Evolutionary conservation across 345 rosid genomes (phyloP).

Genomic region (Brassica cretica): DNA sequence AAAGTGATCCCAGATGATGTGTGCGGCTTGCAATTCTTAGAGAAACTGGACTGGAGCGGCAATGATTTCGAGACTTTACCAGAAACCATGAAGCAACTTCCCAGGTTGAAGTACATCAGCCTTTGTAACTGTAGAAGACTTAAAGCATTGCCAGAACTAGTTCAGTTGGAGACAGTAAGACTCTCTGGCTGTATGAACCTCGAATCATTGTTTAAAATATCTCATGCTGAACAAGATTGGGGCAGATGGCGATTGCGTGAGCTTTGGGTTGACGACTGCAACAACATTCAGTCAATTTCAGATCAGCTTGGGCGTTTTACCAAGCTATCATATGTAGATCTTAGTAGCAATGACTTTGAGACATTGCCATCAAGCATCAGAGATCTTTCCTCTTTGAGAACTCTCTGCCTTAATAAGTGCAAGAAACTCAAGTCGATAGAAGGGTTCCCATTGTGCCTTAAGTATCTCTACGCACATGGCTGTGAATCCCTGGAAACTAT

Average conservation of each 20-base stretch:
- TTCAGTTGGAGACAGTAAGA: not conserved
- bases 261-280: slow-evolving; percentile 14
- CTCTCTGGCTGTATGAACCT: slow-evolving; percentile 18
- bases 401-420: slow-evolving; percentile 18
- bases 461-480: not conserved
- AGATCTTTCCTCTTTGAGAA: not conserved
- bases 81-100: not conserved
- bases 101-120: not conserved
- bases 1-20: not conserved
- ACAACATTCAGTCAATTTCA: not conserved
- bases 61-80: slow-evolving; percentile 29
- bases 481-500: not conserved
- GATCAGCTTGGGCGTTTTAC: not conserved
- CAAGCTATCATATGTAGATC: slow-evolving; percentile 5
- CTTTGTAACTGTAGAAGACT: not conserved
- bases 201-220: not conserved
- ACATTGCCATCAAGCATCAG: not conserved
- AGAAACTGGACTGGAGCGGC: slow-evolving; percentile 27
- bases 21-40: not conserved
- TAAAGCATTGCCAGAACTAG: not conserved
- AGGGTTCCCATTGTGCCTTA: not conserved
- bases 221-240: not conserved
- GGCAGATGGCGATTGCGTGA: not conserved
- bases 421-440: slow-evolving; percentile 9
- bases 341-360: slow-evolving; percentile 9